A percentile compares a stretch with the other conserved stretches of the same genome.
Conservation (phyloP, 169 alveolate species). For the Toxoplasma gondii region DNA sequence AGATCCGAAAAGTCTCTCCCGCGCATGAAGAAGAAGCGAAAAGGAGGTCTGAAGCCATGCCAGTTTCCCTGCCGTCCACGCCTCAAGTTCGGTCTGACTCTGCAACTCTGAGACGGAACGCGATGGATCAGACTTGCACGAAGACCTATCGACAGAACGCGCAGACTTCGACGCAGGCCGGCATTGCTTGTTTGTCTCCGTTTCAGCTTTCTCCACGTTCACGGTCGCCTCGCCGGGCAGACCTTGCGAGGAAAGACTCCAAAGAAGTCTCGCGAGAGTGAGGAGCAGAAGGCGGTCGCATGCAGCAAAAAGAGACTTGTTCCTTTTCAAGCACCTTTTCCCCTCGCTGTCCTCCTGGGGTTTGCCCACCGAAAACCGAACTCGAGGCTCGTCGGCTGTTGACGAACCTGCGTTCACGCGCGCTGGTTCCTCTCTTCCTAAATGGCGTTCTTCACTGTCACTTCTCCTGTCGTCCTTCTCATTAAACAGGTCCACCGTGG, state of each 20-base stretch:
- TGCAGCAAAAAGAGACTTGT: neutral
- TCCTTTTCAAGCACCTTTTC: neutral
- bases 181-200: too few relatives aligned
- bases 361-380: neutral
- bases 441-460: too few relatives aligned
- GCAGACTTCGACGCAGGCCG: too few relatives aligned
- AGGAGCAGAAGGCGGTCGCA: conserved; percentile 1
- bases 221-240: too few relatives aligned
- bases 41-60: neutral
- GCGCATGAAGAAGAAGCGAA: neutral
- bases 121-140: too few relatives aligned
- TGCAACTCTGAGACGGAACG: too few relatives aligned
- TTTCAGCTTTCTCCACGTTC: too few relatives aligned
- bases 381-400: neutral
- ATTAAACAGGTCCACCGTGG: neutral
- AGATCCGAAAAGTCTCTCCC: neutral
- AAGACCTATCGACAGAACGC: too few relatives aligned
- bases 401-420: too few relatives aligned
- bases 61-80: neutral
- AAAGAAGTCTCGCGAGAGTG: neutral
- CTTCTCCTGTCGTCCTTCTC: neutral
- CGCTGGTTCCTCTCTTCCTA: too few relatives aligned
- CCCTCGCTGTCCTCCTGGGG: neutral
- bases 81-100: neutral
- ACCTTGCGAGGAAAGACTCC: neutral